Evolutionary conservation across 176 grass and related monocot genomes (phyloP).

Genomic region (Avena atlantica): DNA sequence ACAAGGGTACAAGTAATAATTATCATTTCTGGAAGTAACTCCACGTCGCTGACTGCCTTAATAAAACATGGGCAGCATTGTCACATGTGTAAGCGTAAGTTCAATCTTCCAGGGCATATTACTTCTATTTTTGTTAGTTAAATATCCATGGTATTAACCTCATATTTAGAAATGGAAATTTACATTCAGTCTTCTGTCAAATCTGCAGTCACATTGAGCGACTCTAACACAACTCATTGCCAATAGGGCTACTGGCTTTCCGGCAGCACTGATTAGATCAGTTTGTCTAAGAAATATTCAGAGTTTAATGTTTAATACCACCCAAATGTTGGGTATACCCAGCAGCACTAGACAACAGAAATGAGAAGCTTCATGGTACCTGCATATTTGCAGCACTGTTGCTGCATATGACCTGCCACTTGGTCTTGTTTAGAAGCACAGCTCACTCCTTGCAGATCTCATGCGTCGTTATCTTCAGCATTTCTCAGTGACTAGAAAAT

Average conservation of each 20-base stretch:
- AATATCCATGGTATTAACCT: not conserved
- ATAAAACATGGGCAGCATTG: not conserved
- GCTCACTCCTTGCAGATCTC: constrained; percentile 42
- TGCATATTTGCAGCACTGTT: no score
- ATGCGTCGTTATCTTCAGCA: constrained; percentile 21
- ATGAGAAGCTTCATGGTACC: constrained; percentile 40
- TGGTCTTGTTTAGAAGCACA: constrained; percentile 33
- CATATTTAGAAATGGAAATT: not conserved
- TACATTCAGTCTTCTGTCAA: not conserved
- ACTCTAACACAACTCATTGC: not conserved
- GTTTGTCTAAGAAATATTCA: not conserved
- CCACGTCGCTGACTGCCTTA: not conserved
- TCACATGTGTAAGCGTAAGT: not conserved
- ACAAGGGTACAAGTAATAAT: not conserved
- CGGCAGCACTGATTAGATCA: not conserved
- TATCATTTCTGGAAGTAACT: not conserved
- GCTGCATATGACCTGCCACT: not conserved
- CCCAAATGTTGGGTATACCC: not conserved
- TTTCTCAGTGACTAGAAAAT: not conserved
- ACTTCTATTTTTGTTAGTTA: no score
- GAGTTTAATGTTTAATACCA: not conserved
- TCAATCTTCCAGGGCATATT: not conserved
- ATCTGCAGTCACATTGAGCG: not conserved
- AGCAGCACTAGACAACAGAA: constrained; percentile 12
- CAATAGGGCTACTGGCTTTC: not conserved